Evolutionary conservation across 805 yeast species (phyloP), one percentile per base, ranked within the genome.

Genomic region (Metschnikowia continentalis): DNA sequence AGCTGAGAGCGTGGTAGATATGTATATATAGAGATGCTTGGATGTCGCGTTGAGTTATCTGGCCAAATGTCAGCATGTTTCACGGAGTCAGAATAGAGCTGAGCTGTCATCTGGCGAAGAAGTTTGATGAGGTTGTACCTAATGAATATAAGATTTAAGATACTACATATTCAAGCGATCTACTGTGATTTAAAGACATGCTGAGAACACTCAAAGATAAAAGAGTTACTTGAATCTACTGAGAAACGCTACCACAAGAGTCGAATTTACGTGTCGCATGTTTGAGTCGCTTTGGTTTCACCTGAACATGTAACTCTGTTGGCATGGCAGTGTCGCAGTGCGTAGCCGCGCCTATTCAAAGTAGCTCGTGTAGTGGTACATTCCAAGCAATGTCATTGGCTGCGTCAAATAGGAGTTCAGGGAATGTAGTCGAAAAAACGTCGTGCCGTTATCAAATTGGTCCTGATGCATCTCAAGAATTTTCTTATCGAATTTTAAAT

Each of bases 1-100:
- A 49, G 52, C 46, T 38, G 22, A 49, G 30, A 30, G 19, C 6
- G 37, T 22, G 38, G 32, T 42, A 20, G 46, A 8, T 33, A 20
- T 33, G 38, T 42, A 42, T 42, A 42, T 42, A 42, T 42, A 33
- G 20, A 42, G n/a, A 20, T 35, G 17, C 15, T 22, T 10, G 15
- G 22, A 42, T 20, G 37, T 14, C 15, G 15, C n/a, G 6, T 32
- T 19, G 38, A 42, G 15, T 8, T 13, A 5, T 15, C 22, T 26
- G 43, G 15, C 33, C 43, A 11, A 26, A 26, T 26, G 22, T 11
- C n/a, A 26, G 35, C 15, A 15, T 26, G 42, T 11, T 23, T 5
- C 17, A 26, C 15, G 22, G 11, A 39, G 32, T 22, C 32, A 23
- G 11, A 39, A 23, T 23, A 39, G 17, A 14, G 32, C 5, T 8